Percentiles rank a stretch among this genome's conserved stretches.
These are phyloP conservation scores for Alisma plantagoaquatica DNA, from an alignment of 106 monocot species.

Conservation along the genomic window DNA sequence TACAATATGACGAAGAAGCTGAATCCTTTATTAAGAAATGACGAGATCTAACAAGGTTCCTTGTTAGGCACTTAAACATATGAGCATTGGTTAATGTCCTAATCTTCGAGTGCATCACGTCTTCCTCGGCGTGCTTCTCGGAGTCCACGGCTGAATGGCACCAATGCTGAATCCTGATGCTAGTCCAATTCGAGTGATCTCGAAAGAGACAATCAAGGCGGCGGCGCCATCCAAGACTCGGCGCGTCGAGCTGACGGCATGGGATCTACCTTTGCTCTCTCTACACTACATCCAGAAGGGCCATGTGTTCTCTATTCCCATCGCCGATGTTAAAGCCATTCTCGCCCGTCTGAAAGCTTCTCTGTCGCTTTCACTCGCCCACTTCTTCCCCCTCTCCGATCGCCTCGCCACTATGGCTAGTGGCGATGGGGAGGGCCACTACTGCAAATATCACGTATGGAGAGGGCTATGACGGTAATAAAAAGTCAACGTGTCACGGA, in stretches of 20 bases:
- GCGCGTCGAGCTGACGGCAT: conserved; percentile 18
- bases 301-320: conserved; percentile 31
- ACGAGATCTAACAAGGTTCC: no score
- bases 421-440: not conserved
- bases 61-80: no score
- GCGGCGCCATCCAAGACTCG: not conserved
- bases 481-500: no score
- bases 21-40: no score
- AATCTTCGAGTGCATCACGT: no score
- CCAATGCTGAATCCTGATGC: no score
- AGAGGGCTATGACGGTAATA: no score
- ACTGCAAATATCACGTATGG: no score
- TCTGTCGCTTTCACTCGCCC: not conserved
- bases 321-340: conserved; percentile 3
- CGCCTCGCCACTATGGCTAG: conserved; percentile 13
- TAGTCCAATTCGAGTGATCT: not conserved
- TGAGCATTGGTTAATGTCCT: no score
- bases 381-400: conserved; percentile 44
- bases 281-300: conserved; percentile 48
- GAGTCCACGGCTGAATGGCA: no score
- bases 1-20: no score
- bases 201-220: not conserved
- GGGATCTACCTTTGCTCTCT: conserved; percentile 38
- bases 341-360: conserved; percentile 20
- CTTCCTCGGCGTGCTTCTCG: no score